Evolutionary conservation across 257 asterid genomes (phyloP).

Genomic region (Sherardia arvensis): DNA sequence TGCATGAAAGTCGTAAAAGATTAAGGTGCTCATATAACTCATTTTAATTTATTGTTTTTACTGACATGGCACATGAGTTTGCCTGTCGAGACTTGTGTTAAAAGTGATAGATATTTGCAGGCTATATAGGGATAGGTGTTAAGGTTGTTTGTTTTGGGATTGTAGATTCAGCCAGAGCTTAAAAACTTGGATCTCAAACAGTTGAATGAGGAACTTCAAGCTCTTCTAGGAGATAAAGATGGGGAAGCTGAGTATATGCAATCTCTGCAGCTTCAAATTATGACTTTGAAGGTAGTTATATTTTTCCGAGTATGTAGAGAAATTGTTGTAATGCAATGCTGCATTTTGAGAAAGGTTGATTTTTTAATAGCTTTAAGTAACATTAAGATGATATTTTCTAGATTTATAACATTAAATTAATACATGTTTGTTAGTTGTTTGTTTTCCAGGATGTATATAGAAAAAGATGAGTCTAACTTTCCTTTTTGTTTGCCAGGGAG

Average conservation of each 20-base stretch:
- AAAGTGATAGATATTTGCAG: neutral
- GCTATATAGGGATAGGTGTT: neutral
- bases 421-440: neutral
- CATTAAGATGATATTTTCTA: neutral
- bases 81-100: neutral
- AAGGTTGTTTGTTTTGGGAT: constrained; percentile 10
- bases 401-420: neutral
- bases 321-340: neutral
- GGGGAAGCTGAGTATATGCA: constrained; percentile 65
- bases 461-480: neutral
- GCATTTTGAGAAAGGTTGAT: neutral
- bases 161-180: constrained; percentile 52
- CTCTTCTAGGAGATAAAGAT: constrained; percentile 57
- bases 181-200: constrained; percentile 41
- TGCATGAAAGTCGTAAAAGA: neutral
- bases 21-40: neutral
- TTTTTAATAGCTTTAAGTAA: neutral
- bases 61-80: neutral
- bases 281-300: constrained; percentile 45
- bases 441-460: neutral
- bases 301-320: neutral
- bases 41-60: neutral
- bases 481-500: constrained; percentile 34
- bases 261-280: constrained; percentile 64
- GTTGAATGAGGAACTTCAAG: constrained; percentile 65